Evolutionary conservation across 2,329 filamentous ascomycete genomes (phyloP), one percentile per base, ranked within the genome.

Genomic region (Stenocarpella maydis): DNA sequence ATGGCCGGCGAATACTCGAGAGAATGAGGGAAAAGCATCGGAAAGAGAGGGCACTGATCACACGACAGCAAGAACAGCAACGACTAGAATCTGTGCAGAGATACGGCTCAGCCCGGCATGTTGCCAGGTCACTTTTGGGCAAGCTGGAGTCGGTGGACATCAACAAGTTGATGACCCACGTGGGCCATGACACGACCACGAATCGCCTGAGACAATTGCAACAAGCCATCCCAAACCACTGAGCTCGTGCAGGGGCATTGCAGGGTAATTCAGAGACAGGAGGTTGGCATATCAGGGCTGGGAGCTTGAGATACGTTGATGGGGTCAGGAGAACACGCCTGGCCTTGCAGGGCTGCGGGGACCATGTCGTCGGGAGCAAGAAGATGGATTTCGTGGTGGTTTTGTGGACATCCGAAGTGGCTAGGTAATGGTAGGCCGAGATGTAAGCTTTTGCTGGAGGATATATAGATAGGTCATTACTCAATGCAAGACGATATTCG

Each of bases 1-100:
- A 54, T 17, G 68, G 70, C 37, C 21, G 39, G 21, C 63, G 37
- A 19, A 54, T 71, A 8, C 47, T 71, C 3, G 8, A 50, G 10
- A 61, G 60, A 26, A 60, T 68, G 3, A 39, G 50, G 6, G 43
- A 55, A 2, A 41, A 54, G 26, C 68, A 70, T n/a, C 34, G 9
- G 19, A 49, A 54, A 10, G 68, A 71, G 41, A 52, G 34, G 10
- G 9, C 21, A 7, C 63, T 49, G n/a, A 41, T 69, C 12, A 15
- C 52, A 4, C 41, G 60, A 24, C n/a, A 60, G 6, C 63, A 65
- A 28, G 67, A 71, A n/a, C 43, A 67, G n/a, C 45, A 34, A 1
- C 52, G 70, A 19, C 41, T 63, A 3, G 21, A 19, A 9, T 60
- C 60, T 26, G 21, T 69, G 4, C 31, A 53, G 19, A 45, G 14